A percentile compares a stretch with the other conserved stretches of the same genome.
Conservation (phyloP, 2,329 filamentous ascomycete species). For the Neofusicoccum laricinum region DNA sequence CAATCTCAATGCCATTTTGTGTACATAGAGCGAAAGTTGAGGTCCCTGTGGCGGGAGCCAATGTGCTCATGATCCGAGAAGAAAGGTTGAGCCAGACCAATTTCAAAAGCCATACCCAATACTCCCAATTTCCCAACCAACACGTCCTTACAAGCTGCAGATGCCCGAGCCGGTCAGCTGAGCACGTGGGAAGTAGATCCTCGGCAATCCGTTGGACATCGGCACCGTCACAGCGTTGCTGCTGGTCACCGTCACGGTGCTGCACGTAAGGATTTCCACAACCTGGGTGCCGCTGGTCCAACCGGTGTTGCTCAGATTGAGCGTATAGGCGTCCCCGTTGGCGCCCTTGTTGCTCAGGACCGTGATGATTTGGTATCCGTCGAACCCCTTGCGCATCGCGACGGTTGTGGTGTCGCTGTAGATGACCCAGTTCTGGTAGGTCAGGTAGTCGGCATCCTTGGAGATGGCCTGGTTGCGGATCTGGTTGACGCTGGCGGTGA, state of each 20-base stretch:
- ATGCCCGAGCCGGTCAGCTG: slow-evolving; percentile 21
- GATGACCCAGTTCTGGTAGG: slow-evolving; percentile 41
- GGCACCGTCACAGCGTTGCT: slow-evolving; percentile 31
- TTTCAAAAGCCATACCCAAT: not conserved
- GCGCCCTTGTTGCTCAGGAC: slow-evolving; percentile 43
- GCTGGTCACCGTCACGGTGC: slow-evolving; percentile 23
- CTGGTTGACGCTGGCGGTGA: slow-evolving; percentile 38
- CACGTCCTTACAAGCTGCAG: slow-evolving; percentile 17
- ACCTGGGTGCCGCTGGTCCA: slow-evolving; percentile 25
- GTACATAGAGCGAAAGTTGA: not conserved
- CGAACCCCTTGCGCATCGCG: slow-evolving; percentile 45
- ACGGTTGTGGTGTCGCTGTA: slow-evolving; percentile 44
- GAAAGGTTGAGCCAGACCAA: not conserved
- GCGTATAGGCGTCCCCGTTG: slow-evolving; percentile 27
- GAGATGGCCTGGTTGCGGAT: slow-evolving; percentile 43
- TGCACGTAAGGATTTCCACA: slow-evolving; percentile 35
- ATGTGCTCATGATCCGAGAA: not conserved
- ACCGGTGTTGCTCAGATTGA: slow-evolving; percentile 31
- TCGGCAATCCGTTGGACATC: slow-evolving; percentile 35
- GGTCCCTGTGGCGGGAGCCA: not conserved
- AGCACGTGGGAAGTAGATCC: slow-evolving; percentile 33
- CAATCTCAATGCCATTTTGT: not conserved
- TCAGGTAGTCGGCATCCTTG: slow-evolving; percentile 39
- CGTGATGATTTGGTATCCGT: slow-evolving; percentile 42
- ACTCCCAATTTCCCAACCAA: not conserved